Conservation (phyloP, 352 stramenopile species). For the Globisporangium solare region DNA sequence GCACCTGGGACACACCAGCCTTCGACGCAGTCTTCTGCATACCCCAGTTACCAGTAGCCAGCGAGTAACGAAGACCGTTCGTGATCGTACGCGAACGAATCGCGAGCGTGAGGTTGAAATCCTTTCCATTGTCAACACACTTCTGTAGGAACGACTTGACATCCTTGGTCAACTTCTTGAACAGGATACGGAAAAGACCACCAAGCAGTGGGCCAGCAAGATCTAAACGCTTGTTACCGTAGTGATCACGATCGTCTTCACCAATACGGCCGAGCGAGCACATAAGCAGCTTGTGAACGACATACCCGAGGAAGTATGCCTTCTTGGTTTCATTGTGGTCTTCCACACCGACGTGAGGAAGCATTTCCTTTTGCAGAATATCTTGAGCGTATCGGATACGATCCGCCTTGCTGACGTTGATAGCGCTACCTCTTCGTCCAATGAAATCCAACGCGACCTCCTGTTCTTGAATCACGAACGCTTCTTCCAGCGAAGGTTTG, state of each 20-base stretch:
- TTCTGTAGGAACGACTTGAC: slow-evolving; percentile 93
- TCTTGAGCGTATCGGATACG: slow-evolving; percentile 98
- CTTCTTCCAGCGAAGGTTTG: slow-evolving; percentile 97
- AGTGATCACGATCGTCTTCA: slow-evolving; percentile 99
- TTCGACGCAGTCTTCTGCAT: slow-evolving; percentile 93
- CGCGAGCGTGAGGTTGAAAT: slow-evolving; percentile 96
- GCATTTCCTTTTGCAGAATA: slow-evolving; percentile 99
- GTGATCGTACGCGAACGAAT: slow-evolving; percentile 98
- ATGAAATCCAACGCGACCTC: slow-evolving; percentile 99
- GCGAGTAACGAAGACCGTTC: slow-evolving; percentile 97
- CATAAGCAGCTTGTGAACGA: slow-evolving; percentile 99
- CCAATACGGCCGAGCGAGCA: slow-evolving; percentile 96
- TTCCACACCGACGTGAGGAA: slow-evolving; percentile 98
- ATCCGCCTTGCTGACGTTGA: slow-evolving; percentile 96
- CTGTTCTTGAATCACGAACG: slow-evolving; percentile 98
- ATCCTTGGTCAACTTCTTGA: slow-evolving; percentile 99
- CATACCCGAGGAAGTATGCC: slow-evolving; percentile 98
- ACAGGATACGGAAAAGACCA: slow-evolving; percentile 97
- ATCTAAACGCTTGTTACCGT: slow-evolving; percentile 99
- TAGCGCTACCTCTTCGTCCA: slow-evolving; percentile 91
- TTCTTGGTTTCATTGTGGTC: slow-evolving; percentile 98
- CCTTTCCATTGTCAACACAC: slow-evolving; percentile 89
- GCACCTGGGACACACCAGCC: slow-evolving; percentile 98
- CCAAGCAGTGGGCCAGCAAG: slow-evolving; percentile 97
- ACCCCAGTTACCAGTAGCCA: slow-evolving; percentile 99